Conservation (phyloP, 257 asterid species). For the Solanum peruvianum region DNA sequence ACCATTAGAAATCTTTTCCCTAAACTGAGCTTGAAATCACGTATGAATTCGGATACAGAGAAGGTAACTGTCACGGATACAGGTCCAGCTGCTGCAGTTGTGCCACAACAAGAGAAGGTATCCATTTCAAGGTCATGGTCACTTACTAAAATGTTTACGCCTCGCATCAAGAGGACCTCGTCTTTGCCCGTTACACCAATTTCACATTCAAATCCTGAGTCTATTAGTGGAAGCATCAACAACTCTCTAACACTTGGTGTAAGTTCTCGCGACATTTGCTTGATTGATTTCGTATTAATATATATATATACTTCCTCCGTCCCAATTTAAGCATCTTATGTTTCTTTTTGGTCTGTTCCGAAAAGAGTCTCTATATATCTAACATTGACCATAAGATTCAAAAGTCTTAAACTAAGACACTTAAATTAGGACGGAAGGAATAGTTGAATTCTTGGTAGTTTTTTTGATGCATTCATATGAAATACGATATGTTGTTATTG, state of each 20-base stretch:
- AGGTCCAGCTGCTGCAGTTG: conserved; percentile 10
- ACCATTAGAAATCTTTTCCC: conserved; percentile 54
- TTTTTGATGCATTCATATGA: neutral
- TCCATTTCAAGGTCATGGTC: conserved; percentile 70
- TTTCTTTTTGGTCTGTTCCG: neutral
- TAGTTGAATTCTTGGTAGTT: neutral
- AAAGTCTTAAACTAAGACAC: neutral
- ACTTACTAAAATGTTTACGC: conserved; percentile 55
- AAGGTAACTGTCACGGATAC: conserved; percentile 28
- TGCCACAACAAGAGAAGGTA: conserved; percentile 35
- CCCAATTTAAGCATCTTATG: neutral
- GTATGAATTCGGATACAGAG: conserved; percentile 42
- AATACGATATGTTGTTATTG: conserved; percentile 2
- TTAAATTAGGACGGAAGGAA: neutral
- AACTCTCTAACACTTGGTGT: conserved; percentile 29
- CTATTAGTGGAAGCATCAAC: conserved; percentile 26
- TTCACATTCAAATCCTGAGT: conserved; percentile 28
- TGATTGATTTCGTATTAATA: neutral
- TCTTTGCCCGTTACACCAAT: conserved; percentile 52
- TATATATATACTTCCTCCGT: neutral
- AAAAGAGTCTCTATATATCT: neutral
- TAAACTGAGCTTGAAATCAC: conserved; percentile 45
- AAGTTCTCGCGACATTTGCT: conserved; percentile 9
- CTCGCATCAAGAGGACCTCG: conserved; percentile 55
- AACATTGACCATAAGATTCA: neutral